phyloP scores from a whole-genome alignment of 2,329 filamentous ascomycete genomes.

The Penicillium verrucosum region DNA sequence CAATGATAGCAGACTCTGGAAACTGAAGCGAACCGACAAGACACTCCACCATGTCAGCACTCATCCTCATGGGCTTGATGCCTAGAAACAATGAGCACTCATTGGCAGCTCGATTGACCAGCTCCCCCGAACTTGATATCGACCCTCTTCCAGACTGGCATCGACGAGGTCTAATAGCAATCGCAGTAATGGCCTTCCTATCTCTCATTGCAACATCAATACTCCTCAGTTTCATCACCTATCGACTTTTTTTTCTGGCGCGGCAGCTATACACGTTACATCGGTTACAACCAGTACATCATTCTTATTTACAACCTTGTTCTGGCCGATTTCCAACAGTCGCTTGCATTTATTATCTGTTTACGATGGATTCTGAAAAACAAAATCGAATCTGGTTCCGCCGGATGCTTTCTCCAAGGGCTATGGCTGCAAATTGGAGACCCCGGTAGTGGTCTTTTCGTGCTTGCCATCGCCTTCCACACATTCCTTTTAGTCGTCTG shows the following conservation, averaged over 20 bases:
- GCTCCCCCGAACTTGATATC: constrained; percentile 24
- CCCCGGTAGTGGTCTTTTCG: constrained; percentile 52
- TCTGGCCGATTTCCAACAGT: constrained; percentile 53
- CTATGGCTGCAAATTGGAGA: constrained; percentile 54
- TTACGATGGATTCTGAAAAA: constrained; percentile 47
- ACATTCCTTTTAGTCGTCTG: constrained; percentile 51
- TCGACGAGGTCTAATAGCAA: constrained; percentile 45
- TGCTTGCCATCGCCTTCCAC: constrained; percentile 54
- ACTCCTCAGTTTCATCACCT: constrained; percentile 50
- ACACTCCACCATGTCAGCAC: constrained; percentile 11
- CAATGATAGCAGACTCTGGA: background rate
- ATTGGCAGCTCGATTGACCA: constrained; percentile 23
- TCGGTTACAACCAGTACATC: constrained; percentile 56
- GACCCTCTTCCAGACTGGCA: constrained; percentile 35
- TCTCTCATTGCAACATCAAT: constrained; percentile 46
- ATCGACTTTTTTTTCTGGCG: constrained; percentile 52
- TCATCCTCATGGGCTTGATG: constrained; percentile 17
- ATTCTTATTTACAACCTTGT: constrained; percentile 54
- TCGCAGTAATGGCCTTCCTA: constrained; percentile 47
- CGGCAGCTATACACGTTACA: constrained; percentile 47
- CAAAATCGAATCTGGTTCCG: constrained; percentile 45
- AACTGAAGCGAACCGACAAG: background rate
- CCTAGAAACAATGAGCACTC: constrained; percentile 13
- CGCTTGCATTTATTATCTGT: constrained; percentile 50
- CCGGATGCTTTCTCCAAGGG: constrained; percentile 50